Conservation (phyloP, 2,329 filamentous ascomycete species). For the Botryotinia narcissicola region DNA sequence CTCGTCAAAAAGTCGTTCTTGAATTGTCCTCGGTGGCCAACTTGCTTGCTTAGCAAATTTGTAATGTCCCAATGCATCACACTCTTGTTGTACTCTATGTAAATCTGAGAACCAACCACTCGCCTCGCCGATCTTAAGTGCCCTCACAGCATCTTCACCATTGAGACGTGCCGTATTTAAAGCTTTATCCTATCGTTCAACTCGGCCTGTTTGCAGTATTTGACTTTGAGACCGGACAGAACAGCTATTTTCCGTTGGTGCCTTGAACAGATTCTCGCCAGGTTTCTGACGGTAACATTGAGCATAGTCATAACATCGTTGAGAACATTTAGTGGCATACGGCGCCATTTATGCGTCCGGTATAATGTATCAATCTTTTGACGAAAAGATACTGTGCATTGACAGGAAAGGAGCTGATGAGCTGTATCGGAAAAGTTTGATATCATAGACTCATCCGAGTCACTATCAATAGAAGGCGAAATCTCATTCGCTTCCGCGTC, state of each 20-base stretch:
- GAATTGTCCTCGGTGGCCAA: background rate
- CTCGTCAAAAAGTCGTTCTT: background rate
- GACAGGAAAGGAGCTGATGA: background rate
- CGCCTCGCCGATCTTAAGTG: background rate
- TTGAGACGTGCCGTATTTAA: background rate
- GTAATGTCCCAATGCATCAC: constrained; percentile 2
- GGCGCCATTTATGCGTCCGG: background rate
- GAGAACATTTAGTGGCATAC: background rate
- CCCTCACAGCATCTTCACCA: background rate
- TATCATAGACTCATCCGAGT: background rate
- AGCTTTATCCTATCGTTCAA: background rate
- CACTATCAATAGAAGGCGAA: background rate
- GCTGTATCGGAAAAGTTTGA: background rate
- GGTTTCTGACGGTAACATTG: background rate
- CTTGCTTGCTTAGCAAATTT: background rate
- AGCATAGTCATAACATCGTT: background rate
- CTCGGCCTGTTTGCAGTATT: background rate
- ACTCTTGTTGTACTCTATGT: background rate
- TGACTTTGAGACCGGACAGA: background rate
- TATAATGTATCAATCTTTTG: background rate
- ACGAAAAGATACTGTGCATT: background rate
- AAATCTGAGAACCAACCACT: background rate
- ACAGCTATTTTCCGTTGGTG: background rate
- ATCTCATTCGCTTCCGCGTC: background rate
- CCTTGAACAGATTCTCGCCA: background rate